Base-by-base conservation (phyloP, 2,329 filamentous ascomycete genomes). In the Epichloe sibirici region DNA sequence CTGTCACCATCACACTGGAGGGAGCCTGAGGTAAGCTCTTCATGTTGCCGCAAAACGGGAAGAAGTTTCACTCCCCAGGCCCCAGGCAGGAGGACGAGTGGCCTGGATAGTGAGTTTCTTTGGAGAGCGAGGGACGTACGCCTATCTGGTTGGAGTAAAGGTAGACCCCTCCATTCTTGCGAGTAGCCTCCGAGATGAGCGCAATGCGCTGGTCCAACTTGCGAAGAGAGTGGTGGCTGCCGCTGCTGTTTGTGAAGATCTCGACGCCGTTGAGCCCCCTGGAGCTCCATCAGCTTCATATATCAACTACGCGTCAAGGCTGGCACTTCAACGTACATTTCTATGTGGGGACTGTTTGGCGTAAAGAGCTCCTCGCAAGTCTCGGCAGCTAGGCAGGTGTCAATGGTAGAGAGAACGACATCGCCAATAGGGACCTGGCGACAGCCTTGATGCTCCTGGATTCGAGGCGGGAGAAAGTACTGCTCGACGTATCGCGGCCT, bases 341-440 rank as follows among this genome's bases (percentile, higher is more conserved):
- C 31, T n/a, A 53, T 47, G 79, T 51, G 49, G 9, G 49, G 49
- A 23, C 49, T 51, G 23, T 51, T 51, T 23, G 49, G 49, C 6
- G 49, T 51, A 40, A 51, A 51, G 23, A 51, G 43, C 49, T 51
- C 49, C 49, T 51, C 49, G 43, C 49, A 51, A 13, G 49, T 51
- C 49, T 51, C 49, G 43, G 49, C 49, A 35, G 49, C 43, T n/a
- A 82, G 65, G 13, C 80, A 53, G 8, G 65, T 71, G 47, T 71
- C 68, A 7, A 58, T 59, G 1, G 66, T 69, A 2, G 62, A 65
- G 15, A 71, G 56, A 35, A 71, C 63, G 12, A 62, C 59, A 45
- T 71, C 69, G 12, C 69, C 69, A 47, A 72, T 70, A 5, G 67
- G 69, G 0, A 69, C 67, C 0, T 61, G 65, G 4, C 50, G 53